A percentile compares a stretch with the other conserved stretches of the same genome.
These are phyloP conservation scores for Cryptomeria japonica DNA, from an alignment of 75 land plant species.

Conservation along the genomic window DNA sequence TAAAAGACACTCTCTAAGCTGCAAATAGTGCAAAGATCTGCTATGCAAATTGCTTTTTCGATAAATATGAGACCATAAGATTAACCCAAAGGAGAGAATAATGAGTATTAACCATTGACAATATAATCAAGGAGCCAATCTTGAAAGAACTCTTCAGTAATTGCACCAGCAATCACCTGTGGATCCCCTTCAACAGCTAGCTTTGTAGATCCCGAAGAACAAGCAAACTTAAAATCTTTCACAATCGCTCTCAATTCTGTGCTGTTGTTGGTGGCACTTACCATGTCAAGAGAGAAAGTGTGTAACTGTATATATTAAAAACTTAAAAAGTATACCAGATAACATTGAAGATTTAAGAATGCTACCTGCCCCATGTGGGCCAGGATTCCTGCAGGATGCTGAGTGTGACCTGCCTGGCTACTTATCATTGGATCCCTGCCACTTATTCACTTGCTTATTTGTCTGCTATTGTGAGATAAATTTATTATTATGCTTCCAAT, in stretches of 20 bases:
- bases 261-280: neutral
- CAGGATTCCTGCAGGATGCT: neutral
- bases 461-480: neutral
- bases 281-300: neutral
- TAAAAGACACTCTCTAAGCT: too few species aligned
- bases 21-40: too few species aligned
- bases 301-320: neutral
- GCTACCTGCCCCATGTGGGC: neutral
- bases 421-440: neutral
- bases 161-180: too few species aligned
- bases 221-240: neutral
- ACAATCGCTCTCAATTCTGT: neutral
- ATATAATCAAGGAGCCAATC: too few species aligned
- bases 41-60: too few species aligned
- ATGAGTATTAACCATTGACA: too few species aligned
- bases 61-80: too few species aligned
- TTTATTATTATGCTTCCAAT: neutral
- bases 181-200: neutral
- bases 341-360: neutral
- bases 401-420: neutral
- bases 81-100: too few species aligned
- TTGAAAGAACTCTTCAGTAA: too few species aligned
- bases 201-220: neutral
- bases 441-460: neutral
- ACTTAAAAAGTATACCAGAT: neutral